These are phyloP conservation scores for Acer saccharum DNA, from an alignment of 345 rosid genomes.

Conservation along the genomic window DNA sequence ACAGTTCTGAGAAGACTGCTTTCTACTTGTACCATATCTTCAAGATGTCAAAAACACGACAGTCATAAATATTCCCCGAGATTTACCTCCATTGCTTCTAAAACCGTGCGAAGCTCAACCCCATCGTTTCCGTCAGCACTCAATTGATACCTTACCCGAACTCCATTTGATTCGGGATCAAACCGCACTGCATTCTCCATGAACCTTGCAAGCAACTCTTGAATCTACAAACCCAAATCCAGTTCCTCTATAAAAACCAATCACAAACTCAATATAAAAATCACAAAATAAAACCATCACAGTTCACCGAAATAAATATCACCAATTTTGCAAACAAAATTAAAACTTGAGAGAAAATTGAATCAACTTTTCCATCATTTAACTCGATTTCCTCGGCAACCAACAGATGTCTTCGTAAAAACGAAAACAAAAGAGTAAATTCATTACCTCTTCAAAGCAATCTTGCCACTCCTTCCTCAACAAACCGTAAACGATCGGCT, in stretches of 20 bases:
- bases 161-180: conserved; percentile 49
- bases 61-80: neutral
- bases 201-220: conserved; percentile 71
- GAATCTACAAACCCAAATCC: conserved; percentile 87
- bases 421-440: neutral
- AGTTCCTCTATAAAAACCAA: conserved; percentile 55
- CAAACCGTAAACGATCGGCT: conserved; percentile 72
- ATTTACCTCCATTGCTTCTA: conserved; percentile 91
- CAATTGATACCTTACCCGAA: conserved; percentile 55
- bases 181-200: conserved; percentile 75
- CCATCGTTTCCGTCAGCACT: conserved; percentile 49
- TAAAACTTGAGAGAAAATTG: neutral
- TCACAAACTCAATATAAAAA: conserved; percentile 41
- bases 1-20: neutral
- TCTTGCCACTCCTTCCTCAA: conserved; percentile 75
- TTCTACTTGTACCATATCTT: neutral
- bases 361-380: conserved; percentile 13
- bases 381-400: conserved; percentile 16
- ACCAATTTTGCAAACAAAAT: neutral
- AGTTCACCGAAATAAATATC: conserved; percentile 16
- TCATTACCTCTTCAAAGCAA: conserved; percentile 81
- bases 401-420: conserved; percentile 5
- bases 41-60: neutral
- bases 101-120: conserved; percentile 57
- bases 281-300: conserved; percentile 35